Percentiles rank a stretch among this genome's conserved stretches.
phyloP scores from a whole-genome alignment of 177 flowering plant species.

The Vitis hybrid region DNA sequence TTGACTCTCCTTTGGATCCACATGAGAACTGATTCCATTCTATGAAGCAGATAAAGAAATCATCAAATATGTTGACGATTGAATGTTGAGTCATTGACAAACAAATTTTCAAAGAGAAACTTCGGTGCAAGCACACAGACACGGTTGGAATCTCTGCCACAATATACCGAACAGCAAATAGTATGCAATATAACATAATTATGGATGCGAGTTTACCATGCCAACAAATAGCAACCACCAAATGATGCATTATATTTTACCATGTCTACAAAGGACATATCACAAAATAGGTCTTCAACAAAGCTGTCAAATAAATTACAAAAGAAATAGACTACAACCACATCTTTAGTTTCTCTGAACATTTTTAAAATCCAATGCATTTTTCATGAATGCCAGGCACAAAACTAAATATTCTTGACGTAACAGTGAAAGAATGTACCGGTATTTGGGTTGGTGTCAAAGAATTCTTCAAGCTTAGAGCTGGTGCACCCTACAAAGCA shows the following conservation, averaged over 20 bases:
- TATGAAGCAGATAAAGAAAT: neutral
- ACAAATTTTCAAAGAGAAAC: too few relatives aligned
- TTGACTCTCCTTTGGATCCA: neutral
- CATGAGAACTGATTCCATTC: neutral
- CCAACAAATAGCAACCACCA: too few relatives aligned
- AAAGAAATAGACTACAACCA: neutral
- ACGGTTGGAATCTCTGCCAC: too few relatives aligned
- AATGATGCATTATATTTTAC: too few relatives aligned
- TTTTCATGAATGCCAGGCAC: too few relatives aligned
- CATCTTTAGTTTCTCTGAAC: neutral
- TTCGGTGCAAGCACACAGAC: too few relatives aligned
- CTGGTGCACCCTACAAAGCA: slow-evolving; percentile 62
- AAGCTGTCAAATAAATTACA: neutral
- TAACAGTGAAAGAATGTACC: slow-evolving; percentile 38
- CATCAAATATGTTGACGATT: neutral
- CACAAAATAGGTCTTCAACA: neutral
- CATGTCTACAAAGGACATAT: neutral
- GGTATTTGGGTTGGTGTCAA: slow-evolving; percentile 51
- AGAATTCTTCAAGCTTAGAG: slow-evolving; percentile 63
- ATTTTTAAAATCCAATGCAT: neutral
- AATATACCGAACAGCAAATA: too few relatives aligned
- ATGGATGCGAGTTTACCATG: too few relatives aligned
- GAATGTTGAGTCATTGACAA: neutral
- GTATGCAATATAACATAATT: too few relatives aligned
- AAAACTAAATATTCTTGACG: too few relatives aligned